Base-by-base conservation (phyloP, 768 basidiomycete species). In the Hygrophorus pudorinus region DNA sequence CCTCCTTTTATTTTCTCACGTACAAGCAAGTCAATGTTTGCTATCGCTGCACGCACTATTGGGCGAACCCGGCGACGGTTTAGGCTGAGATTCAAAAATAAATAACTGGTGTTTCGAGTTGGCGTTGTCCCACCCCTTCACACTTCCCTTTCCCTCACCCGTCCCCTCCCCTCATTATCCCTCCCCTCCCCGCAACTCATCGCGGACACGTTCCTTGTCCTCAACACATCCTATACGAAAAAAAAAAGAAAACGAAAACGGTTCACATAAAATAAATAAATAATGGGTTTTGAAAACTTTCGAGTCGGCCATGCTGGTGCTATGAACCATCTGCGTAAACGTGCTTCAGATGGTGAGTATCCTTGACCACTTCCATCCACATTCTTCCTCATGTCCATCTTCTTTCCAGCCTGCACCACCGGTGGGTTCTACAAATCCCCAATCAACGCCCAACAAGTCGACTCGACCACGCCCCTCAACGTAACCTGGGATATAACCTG, bases 401-500 rank as follows among this genome's bases (percentile, higher is more conserved):
- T 1, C 32, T 31, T 37, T 12, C 9, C 24, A 76, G 74, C 59
- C 24, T 85, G 82, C 57, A 35, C 55, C 1, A 71, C 67, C 1
- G 81, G 81, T 32, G 75, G 73, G 0, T 76, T 87, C 56, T 84
- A 84, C 65, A 68, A 59, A 30, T 57, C 66, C 5, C 85, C 85
- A 0, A 60, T 68, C 2, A 63, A 66, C 14, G 71, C 71, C 7
- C 59, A 67, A 33, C 59, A 61, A 9, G 48, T 85, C 39, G 63
- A 76, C 49, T 65, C 71, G 1, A 59, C 68, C 8, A 47, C 67
- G 9, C 66, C 78, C 1, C 53, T 88, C 50, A 64, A 67, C 40
- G 71, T 88, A 48, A 52, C 69, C 36, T 88, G 86, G 86, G 71
- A 85, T 55, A 59, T 73, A 0, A 63, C 75, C 29, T 85, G 83